Base-by-base conservation (phyloP, 1,139 yeast genomes). In the Geotrichum restrictum region DNA sequence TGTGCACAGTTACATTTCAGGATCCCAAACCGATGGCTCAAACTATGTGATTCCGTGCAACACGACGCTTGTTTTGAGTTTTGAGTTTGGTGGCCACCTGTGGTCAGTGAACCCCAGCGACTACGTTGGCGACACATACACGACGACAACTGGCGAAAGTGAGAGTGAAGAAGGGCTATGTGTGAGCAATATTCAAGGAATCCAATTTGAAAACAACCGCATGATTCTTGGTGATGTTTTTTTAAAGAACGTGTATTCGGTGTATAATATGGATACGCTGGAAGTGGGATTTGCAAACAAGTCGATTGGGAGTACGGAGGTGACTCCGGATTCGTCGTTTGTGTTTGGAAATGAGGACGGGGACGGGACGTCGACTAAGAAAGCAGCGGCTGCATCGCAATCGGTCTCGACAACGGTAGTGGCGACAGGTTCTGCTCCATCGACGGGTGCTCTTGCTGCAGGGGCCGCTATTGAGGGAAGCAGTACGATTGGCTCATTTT, bases 91-190 rank as follows among this genome's bases (percentile, higher is more conserved):
- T 16, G 62, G 68, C 21, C 78, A 85, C 75, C 70, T 71, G 36
- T 80, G 81, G 75, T 62, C 76, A 11, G 60, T 83, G n/a, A 46
- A 40, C 22, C 49, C 53, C 3, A 14, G 18, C n/a, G 39, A 44
- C 29, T 51, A 51, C 40, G 33, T 51, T 29, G 56, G 53, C 22
- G 49, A 37, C 7, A 34, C 32, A 24, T 53, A 53, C 29, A 29
- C 42, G 22, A 54, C 74, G 1, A 98, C 93, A 69, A 82, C 93
- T 82, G 97, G 97, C 49, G n/a, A n/a, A 31, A 31, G 8, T 31
- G 11, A 31, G 88, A 83, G 63, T 97, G 97, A 59, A n/a, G 59
- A 63, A 2, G 82, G 83, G 0, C 74, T 76, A 63, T 83, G 88
- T 69, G 81, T 82, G n/a, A 79, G 85, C 10, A 82, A 81, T 62